Base-by-base conservation (phyloP, 2,329 filamentous ascomycete species). In the Colletotrichum chrysophilum region DNA sequence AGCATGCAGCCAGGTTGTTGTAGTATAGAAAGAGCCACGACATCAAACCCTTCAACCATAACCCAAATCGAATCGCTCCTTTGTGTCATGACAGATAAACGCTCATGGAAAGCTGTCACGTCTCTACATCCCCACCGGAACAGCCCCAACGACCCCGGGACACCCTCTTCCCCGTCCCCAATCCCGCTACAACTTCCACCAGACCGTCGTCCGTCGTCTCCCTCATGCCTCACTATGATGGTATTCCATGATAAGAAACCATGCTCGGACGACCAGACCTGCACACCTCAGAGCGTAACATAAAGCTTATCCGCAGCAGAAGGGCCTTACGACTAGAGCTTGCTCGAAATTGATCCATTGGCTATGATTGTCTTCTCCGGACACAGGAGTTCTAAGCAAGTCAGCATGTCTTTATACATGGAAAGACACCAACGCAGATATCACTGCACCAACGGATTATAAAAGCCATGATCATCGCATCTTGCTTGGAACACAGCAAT, bases 241-340 rank as follows among this genome's bases (percentile, higher is more conserved):
- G 6, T 52, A 52, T 52, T 52, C 43, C 0, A 21, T 0, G 0
- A 6, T 12, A 48, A 48, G 16, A 0, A n/a, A 12, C 3, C 9
- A 0, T 2, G 5, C 38, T 48, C 18, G 9, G 1, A 43, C 0
- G 10, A 6, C 4, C 38, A 10, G 9, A n/a, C 4, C 38, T 18
- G 18, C 38, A n/a, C 16, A n/a, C 38, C 18, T 43, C 8, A n/a
- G 0, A n/a, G 9, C 18, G 38, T 8, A 43, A 43, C 18, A n/a
- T 18, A n/a, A 43, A 38, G 36, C 14, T 38, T 38, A 38, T 18
- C 16, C 7, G 16, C 0, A 18, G 2, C 36, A 38, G 36, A 38
- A 38, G 36, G 2, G 2, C 7, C 7, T 18, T 18, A 5, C 36
- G 7, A 38, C 14, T 18, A 5, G 1, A 18, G 36, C 36, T 36